A percentile compares a stretch with the other conserved stretches of the same genome.
phyloP scores from a whole-genome alignment of 1,284 basidiomycete species.

The Kwoniella shivajii region DNA sequence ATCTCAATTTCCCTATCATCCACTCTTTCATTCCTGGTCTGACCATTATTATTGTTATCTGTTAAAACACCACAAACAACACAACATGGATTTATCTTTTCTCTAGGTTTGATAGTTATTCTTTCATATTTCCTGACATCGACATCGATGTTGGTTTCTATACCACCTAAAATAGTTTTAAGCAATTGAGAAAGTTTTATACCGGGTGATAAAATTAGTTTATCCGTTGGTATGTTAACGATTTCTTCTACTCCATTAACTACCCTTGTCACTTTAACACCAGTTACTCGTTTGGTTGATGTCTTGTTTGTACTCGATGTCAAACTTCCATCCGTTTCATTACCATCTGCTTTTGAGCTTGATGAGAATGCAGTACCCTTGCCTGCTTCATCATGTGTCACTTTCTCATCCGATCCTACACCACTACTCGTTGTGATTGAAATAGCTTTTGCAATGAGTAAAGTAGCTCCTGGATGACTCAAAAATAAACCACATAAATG shows the following conservation, averaged over 20 bases:
- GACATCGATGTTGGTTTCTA: constrained; percentile 21
- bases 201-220: constrained; percentile 71
- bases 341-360: constrained; percentile 13
- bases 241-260: constrained; percentile 31
- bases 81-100: constrained; percentile 21
- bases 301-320: not conserved
- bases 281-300: constrained; percentile 29
- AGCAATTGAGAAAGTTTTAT: constrained; percentile 72
- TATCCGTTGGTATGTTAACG: constrained; percentile 47
- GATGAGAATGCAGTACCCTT: not conserved
- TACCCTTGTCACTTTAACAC: constrained; percentile 35
- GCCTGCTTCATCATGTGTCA: constrained; percentile 58
- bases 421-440: constrained; percentile 1
- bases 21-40: too few species aligned
- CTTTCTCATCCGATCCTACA: not conserved
- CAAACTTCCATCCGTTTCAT: not conserved
- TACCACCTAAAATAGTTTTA: constrained; percentile 55
- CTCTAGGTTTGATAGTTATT: constrained; percentile 52
- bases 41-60: not conserved
- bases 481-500: constrained; percentile 12
- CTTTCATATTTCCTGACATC: constrained; percentile 44
- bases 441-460: constrained; percentile 19
- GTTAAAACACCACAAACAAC: not conserved
- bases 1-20: not conserved
- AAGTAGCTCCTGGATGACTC: constrained; percentile 8